Evolutionary conservation across 2,329 filamentous ascomycete genomes (phyloP).

Genomic region (Sporothrix sp.): DNA sequence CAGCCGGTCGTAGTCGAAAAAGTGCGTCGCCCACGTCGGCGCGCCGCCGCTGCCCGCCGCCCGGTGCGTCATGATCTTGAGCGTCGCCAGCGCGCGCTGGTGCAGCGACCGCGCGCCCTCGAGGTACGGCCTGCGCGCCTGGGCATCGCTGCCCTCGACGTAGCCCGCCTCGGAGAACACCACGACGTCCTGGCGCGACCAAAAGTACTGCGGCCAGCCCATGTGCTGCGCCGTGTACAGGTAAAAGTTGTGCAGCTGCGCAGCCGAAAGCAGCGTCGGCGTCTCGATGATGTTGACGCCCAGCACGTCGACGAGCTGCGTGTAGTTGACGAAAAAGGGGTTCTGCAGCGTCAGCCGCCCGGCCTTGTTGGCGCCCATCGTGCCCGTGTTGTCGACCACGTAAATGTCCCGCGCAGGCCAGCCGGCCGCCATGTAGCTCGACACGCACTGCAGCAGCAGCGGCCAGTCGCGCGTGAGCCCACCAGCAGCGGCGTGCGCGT

Average conservation of each 20-base stretch:
- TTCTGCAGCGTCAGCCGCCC: slow-evolving; percentile 42
- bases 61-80: slow-evolving; percentile 30
- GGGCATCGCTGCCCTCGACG: slow-evolving; percentile 20
- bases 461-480: slow-evolving; percentile 47
- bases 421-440: slow-evolving; percentile 48
- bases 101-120: slow-evolving; percentile 23
- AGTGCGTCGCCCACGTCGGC: slow-evolving; percentile 40
- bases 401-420: slow-evolving; percentile 49
- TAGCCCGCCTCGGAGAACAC: slow-evolving; percentile 32
- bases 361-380: slow-evolving; percentile 41
- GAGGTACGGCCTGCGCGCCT: slow-evolving; percentile 24
- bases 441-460: slow-evolving; percentile 44
- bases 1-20: slow-evolving; percentile 50
- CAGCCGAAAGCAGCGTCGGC: slow-evolving; percentile 41
- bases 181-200: slow-evolving; percentile 43
- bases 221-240: slow-evolving; percentile 33
- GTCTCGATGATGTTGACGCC: slow-evolving; percentile 38
- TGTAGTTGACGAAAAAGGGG: slow-evolving; percentile 47
- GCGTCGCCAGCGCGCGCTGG: slow-evolving; percentile 26
- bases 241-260: slow-evolving; percentile 46
- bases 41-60: slow-evolving; percentile 22
- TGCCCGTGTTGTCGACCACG: slow-evolving; percentile 50
- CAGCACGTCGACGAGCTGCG: slow-evolving; percentile 31
- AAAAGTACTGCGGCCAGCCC: slow-evolving; percentile 43
- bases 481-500: slow-evolving; percentile 41